Evolutionary conservation across 2,329 filamentous ascomycete genomes (phyloP), one percentile per base, ranked within the genome.

Genomic region (Coniochaeta ligniaria): DNA sequence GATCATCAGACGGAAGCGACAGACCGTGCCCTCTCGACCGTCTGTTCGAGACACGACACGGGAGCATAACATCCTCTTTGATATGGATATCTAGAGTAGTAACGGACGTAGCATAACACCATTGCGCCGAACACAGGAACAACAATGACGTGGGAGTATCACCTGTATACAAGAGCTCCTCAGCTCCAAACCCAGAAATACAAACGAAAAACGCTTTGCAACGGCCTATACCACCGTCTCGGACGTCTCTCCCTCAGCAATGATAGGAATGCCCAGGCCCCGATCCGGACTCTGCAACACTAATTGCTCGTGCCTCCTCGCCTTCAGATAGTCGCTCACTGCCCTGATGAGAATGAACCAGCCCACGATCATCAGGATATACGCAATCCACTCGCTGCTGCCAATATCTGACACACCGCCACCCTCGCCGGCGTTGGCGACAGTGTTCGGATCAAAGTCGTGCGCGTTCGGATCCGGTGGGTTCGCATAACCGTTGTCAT

Each of bases 301-400:
- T 58, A 99, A 80, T 73, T 95, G 91, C 77, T 99, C 95, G 71
- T 98, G 95, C 70, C 92, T 83, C 71, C 94, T 84, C 41, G 92
- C 95, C 66, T 88, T 85, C 63, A 98, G 76, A 72, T 95, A 99
- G 72, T 98, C 93, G 68, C 89, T 92, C 20, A 96, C 86, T n/a
- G 92, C 88, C 74, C 93, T 86, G 71, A 99, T 98, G 63, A 99
- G 79, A 64, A 99, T 92, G 71, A 98, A 98, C 95, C 95, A 99
- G 6, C 95, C 95, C 1, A 96, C 89, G 70, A 99, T 91, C 95
- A 99, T 99, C 56, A 99, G 76, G 17, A 90, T 80, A 69, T 98
- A 99, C 12, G 92, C 91, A 64, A 96, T 80, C 91, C 91, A 97
- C 71, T 98, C 93, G 65, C 83, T 88, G 58, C 88, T 88, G 6